phyloP scores from a whole-genome alignment of 1,139 yeast species.

The Yamadazyma epiphylla region DNA sequence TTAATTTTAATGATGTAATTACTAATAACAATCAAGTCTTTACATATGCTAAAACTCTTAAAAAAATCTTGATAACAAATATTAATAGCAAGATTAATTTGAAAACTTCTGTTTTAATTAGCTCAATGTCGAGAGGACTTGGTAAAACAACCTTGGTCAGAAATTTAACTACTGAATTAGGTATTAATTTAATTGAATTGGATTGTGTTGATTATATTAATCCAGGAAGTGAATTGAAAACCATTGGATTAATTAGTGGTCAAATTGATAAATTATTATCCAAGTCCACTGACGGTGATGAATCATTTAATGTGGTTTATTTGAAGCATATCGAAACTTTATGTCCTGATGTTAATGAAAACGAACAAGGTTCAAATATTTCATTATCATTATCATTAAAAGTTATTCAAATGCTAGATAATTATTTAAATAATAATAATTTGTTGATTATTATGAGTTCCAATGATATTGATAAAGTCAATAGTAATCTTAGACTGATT shows the following conservation, averaged over 20 bases:
- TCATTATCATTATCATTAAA: conserved; percentile 58
- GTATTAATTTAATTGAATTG: conserved; percentile 65
- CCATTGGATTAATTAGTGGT: conserved; percentile 74
- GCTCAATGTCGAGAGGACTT: conserved; percentile 68
- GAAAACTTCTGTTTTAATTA: conserved; percentile 61
- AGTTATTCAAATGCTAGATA: conserved; percentile 55
- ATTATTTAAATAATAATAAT: conserved; percentile 37
- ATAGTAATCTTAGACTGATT: conserved; percentile 62
- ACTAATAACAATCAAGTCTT: conserved; percentile 22
- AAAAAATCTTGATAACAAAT: conserved; percentile 48
- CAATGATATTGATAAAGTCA: conserved; percentile 66
- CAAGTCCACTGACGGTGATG: conserved; percentile 13
- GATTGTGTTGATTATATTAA: conserved; percentile 64
- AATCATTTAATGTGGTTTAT: conserved; percentile 44
- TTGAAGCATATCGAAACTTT: conserved; percentile 74
- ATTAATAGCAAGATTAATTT: conserved; percentile 35
- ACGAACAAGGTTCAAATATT: conserved; percentile 54
- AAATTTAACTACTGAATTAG: conserved; percentile 54
- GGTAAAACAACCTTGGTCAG: conserved; percentile 72
- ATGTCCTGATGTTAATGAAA: conserved; percentile 62
- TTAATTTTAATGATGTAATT: conserved; percentile 24
- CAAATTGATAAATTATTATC: conserved; percentile 56
- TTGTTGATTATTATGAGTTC: conserved; percentile 66
- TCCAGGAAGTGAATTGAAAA: conserved; percentile 73
- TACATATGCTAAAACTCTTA: conserved; percentile 49